Evolutionary conservation across 2,329 filamentous ascomycete genomes (phyloP), one percentile per base, ranked within the genome.

Genomic region (Phialemoniopsis sp.): DNA sequence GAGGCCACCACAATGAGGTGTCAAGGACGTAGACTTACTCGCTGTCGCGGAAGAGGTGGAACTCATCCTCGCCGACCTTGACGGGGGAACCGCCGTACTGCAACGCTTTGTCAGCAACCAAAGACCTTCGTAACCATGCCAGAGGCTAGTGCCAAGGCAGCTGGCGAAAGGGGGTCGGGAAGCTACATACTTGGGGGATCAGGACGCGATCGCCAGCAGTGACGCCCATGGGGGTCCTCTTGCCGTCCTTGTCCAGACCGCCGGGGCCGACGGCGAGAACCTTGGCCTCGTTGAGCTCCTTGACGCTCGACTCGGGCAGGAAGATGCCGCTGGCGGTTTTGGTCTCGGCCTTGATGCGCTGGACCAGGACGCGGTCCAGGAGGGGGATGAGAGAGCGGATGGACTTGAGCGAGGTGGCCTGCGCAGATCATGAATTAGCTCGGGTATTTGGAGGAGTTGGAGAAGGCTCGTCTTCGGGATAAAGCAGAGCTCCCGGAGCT

Each of bases 11-110:
- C 6, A 10, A 6, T 10, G 21, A 6, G 21, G 21, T 6, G 21
- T 6, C 6, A 6, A 26, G 21, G 10, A 26, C 6, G 6, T 26
- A 33, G 38, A 85, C 90, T 71, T 83, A 97, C 91, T 98, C 93
- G 74, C 89, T 87, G 70, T 98, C 93, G 59, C 93, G 81, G 85
- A 95, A 98, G 50, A 98, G 82, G 49, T 86, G 82, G 76, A 81
- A 97, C 73, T 98, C 93, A 53, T 97, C 89, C 57, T 98, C 91
- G 54, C 91, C 93, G 54, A 97, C 88, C 81, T 97, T 97, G 66
- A 98, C 83, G 49, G 91, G 85, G 60, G 85, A 93, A 49, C 93
- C 93, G 58, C 93, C 93, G 60, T 85, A 98, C 88, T 95, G 56
- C 19, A 30, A 28, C n/a, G 4, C 30, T 32, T 13, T 32, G 30